Percentiles rank a stretch among this genome's conserved stretches.
phyloP scores from a whole-genome alignment of 371 early-diverging fungal species.

The Mucor velutinosus region DNA sequence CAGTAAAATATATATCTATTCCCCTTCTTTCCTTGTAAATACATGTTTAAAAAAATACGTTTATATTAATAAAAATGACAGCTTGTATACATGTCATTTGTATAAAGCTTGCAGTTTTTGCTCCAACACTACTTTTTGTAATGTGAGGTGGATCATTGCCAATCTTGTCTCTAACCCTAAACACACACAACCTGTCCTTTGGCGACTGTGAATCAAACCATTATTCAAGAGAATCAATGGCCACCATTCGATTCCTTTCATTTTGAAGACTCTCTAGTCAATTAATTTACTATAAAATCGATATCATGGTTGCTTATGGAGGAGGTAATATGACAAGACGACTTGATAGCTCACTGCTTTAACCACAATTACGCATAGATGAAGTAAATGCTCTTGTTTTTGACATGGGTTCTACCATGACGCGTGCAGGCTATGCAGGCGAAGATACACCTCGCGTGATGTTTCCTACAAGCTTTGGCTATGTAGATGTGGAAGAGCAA shows the following conservation, averaged over 20 bases:
- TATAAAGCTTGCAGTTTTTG: background rate
- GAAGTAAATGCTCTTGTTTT: conserved; percentile 92
- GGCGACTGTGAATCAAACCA: background rate
- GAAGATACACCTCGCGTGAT: conserved; percentile 90
- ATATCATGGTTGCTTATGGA: conserved; percentile 68
- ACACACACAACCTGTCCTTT: background rate
- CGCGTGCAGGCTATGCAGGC: conserved; percentile 95
- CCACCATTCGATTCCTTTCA: background rate
- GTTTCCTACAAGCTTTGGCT: conserved; percentile 70
- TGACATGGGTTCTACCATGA: conserved; percentile 86
- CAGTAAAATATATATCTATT: background rate
- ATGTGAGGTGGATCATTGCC: too few relatives aligned
- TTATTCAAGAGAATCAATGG: background rate
- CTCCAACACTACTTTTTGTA: background rate
- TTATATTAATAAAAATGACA: background rate
- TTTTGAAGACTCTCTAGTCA: background rate
- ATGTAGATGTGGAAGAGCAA: conserved; percentile 24
- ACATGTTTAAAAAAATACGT: background rate
- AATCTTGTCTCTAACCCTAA: background rate
- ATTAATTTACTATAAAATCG: background rate
- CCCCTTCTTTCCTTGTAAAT: conserved; percentile 1
- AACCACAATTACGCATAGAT: conserved; percentile 57
- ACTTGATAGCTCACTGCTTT: too few relatives aligned
- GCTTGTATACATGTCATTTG: background rate
- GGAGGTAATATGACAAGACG: conserved; percentile 52